Percentiles rank a stretch among this genome's conserved stretches.
These are phyloP conservation scores for Phyllosticta citrichinensis DNA, from an alignment of 2,329 filamentous ascomycete genomes.

Conservation along the genomic window DNA sequence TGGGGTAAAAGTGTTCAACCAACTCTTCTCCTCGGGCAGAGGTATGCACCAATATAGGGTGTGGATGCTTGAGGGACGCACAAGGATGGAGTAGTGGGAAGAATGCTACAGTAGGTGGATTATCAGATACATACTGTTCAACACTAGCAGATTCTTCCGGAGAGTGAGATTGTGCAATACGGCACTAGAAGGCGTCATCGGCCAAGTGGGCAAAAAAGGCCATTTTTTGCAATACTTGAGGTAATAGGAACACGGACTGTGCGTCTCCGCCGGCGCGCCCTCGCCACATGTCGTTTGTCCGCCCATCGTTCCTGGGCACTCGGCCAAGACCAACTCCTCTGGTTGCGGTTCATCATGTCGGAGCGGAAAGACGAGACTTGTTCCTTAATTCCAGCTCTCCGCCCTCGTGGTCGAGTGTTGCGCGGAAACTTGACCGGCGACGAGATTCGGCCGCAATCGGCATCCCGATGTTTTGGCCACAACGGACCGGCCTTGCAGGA, in stretches of 20 bases:
- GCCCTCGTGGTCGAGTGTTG: neutral
- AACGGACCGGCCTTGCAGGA: neutral
- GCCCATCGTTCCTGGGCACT: neutral
- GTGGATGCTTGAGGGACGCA: neutral
- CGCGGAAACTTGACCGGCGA: neutral
- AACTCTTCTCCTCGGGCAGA: neutral
- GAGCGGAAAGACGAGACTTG: neutral
- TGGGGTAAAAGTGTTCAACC: neutral
- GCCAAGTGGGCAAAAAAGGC: slow-evolving; percentile 5
- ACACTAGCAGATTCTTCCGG: slow-evolving; percentile 4
- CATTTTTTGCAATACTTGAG: slow-evolving; percentile 8
- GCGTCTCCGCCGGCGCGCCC: slow-evolving; percentile 1
- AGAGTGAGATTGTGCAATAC: slow-evolving; percentile 7
- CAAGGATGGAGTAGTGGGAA: neutral
- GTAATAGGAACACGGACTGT: slow-evolving; percentile 2
- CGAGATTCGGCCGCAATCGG: neutral
- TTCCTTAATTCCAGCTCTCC: neutral
- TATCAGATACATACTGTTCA: slow-evolving; percentile 8
- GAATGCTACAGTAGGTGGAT: neutral
- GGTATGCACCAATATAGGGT: neutral
- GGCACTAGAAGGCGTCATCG: slow-evolving; percentile 8
- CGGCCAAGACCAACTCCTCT: neutral
- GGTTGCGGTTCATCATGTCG: neutral
- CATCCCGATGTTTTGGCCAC: neutral
- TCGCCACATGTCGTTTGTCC: slow-evolving; percentile 4